phyloP scores from a whole-genome alignment of 169 alveolate species.

The Eimeria mitis region DNA sequence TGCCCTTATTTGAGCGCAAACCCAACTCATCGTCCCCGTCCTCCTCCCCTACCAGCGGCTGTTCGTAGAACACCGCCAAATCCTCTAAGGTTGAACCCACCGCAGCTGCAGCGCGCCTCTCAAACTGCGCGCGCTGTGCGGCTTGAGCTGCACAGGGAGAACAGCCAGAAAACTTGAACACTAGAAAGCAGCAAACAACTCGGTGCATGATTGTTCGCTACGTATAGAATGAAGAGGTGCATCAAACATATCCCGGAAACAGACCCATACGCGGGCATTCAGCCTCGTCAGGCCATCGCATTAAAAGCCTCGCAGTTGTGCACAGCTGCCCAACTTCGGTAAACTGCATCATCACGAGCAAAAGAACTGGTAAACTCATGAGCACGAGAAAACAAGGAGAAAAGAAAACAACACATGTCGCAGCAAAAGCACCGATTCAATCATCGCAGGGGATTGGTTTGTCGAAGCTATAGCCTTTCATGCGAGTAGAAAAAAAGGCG shows the following conservation, averaged over 20 bases:
- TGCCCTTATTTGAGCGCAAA: background rate
- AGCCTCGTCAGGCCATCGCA: background rate
- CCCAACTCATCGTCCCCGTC: conserved; percentile 19
- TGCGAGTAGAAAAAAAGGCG: background rate
- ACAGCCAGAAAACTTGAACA: background rate
- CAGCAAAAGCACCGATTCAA: background rate
- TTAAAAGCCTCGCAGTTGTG: background rate
- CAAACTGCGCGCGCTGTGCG: conserved; percentile 56
- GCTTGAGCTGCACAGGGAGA: conserved; percentile 31
- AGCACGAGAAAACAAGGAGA: background rate
- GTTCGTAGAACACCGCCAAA: conserved; percentile 54
- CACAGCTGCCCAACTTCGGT: background rate
- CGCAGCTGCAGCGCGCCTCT: conserved; percentile 59
- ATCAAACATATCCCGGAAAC: background rate
- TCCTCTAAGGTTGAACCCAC: conserved; percentile 77
- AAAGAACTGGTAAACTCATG: background rate
- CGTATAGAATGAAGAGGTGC: background rate
- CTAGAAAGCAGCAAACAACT: background rate
- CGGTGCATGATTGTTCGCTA: background rate
- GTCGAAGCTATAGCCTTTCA: background rate
- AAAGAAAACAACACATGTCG: background rate
- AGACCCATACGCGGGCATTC: background rate
- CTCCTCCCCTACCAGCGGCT: conserved; percentile 39
- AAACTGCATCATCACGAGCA: background rate
- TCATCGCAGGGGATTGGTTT: background rate